phyloP scores from a whole-genome alignment of 73 alveolate species.

The Breviolum minutum region DNA sequence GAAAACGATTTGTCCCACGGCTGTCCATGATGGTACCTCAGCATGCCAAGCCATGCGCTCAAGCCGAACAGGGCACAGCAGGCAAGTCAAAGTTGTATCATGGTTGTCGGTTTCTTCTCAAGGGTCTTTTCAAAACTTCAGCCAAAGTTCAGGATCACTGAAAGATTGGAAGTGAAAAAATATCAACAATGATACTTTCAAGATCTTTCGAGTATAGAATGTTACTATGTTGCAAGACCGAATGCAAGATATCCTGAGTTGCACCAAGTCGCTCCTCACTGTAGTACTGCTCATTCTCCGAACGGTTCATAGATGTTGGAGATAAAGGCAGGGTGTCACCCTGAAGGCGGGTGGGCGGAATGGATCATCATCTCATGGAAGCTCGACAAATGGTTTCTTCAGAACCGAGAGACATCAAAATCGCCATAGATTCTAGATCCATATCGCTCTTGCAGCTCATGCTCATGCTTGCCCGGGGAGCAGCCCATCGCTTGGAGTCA shows the following conservation, averaged over 20 bases:
- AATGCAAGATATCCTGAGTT: too few species aligned
- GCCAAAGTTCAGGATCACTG: too few species aligned
- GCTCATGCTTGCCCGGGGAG: conserved; percentile 20
- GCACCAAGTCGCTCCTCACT: not conserved
- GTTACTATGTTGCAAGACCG: too few species aligned
- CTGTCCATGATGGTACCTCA: conserved; percentile 9
- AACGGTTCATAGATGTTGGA: not conserved
- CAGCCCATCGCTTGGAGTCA: conserved; percentile 20
- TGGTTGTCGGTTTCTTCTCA: too few species aligned
- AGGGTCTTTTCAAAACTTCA: not conserved
- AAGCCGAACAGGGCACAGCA: too few species aligned
- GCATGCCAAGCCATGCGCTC: not conserved
- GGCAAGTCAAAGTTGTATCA: too few species aligned
- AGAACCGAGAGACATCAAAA: not conserved
- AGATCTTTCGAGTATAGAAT: too few species aligned
- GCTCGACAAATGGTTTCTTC: not conserved
- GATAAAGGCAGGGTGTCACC: conserved; percentile 1
- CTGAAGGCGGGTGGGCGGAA: not conserved
- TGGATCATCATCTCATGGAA: not conserved
- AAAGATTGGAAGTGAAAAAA: too few species aligned
- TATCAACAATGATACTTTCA: too few species aligned
- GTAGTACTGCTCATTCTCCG: not conserved
- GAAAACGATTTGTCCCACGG: conserved; percentile 57
- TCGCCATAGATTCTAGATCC: not conserved
- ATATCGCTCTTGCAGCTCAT: not conserved